Evolutionary conservation across 1,139 yeast genomes (phyloP).

Genomic region (Geotrichum klebahnii): DNA sequence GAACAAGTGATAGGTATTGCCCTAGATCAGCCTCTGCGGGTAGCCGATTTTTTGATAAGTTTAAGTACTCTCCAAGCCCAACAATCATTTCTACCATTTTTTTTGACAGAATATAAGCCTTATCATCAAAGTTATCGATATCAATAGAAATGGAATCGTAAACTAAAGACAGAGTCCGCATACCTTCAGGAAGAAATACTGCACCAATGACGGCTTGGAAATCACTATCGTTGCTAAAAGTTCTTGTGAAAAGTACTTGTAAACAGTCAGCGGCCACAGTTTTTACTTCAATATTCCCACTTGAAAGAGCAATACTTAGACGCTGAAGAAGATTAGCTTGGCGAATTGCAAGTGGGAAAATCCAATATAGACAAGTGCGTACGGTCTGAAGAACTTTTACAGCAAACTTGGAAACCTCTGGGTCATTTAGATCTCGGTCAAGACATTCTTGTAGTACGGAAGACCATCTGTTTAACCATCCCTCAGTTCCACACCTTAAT

Average conservation of each 20-base stretch:
- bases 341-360: slow-evolving; percentile 69
- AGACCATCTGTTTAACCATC: slow-evolving; percentile 87
- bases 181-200: slow-evolving; percentile 69
- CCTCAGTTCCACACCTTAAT: slow-evolving; percentile 55
- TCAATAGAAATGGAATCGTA: slow-evolving; percentile 61
- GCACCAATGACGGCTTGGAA: slow-evolving; percentile 76
- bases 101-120: slow-evolving; percentile 70
- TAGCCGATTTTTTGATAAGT: slow-evolving; percentile 40
- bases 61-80: slow-evolving; percentile 74
- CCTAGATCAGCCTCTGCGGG: slow-evolving; percentile 54
- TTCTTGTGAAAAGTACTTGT: slow-evolving; percentile 80
- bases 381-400: slow-evolving; percentile 73
- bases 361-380: slow-evolving; percentile 90
- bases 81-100: slow-evolving; percentile 93
- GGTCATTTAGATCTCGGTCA: slow-evolving; percentile 32
- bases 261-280: slow-evolving; percentile 87
- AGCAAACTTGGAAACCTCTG: slow-evolving; percentile 46
- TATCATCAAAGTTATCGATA: slow-evolving; percentile 76
- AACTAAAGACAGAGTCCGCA: slow-evolving; percentile 60
- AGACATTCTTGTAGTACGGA: slow-evolving; percentile 51
- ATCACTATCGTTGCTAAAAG: slow-evolving; percentile 66
- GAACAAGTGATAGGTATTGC: slow-evolving; percentile 66
- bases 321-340: slow-evolving; percentile 63
- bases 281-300: slow-evolving; percentile 63
- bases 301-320: slow-evolving; percentile 57